phyloP scores from a whole-genome alignment of 2,329 filamentous ascomycete species.

The Sarocladiaceae sp. region DNA sequence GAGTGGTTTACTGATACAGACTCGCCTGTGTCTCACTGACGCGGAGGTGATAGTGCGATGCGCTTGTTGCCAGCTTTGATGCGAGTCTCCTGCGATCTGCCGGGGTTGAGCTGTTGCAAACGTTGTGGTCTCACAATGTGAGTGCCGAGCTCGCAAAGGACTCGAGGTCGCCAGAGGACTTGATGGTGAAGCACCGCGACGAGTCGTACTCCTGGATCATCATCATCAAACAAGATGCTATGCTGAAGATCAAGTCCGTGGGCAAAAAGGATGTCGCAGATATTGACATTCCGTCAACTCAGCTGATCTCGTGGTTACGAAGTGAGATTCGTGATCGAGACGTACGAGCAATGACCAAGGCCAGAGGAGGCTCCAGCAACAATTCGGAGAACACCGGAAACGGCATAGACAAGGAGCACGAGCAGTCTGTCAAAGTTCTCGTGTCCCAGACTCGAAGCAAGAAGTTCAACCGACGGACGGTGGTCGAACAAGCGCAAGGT shows the following conservation, averaged over 20 bases:
- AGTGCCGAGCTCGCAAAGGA: conserved; percentile 83
- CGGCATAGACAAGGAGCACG: conserved; percentile 30
- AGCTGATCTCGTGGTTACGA: conserved; percentile 75
- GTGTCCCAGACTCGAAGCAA: conserved; percentile 78
- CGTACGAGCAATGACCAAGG: conserved; percentile 46
- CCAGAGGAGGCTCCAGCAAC: conserved; percentile 23
- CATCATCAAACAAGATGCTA: conserved; percentile 72
- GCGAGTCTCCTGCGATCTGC: conserved; percentile 65
- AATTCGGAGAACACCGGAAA: conserved; percentile 22
- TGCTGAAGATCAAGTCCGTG: conserved; percentile 73
- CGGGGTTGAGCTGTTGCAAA: conserved; percentile 70
- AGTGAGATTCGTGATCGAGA: conserved; percentile 77
- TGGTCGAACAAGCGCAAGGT: conserved; percentile 71
- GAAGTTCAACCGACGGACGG: conserved; percentile 81
- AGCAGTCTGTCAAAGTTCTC: conserved; percentile 78
- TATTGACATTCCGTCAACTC: conserved; percentile 64
- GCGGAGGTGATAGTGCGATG: conserved; percentile 59
- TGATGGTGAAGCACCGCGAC: conserved; percentile 69
- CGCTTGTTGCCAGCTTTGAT: conserved; percentile 85
- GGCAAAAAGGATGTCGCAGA: conserved; percentile 69
- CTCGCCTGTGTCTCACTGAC: conserved; percentile 11
- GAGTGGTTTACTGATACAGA: conserved; percentile 25
- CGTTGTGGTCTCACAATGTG: conserved; percentile 77
- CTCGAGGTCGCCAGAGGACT: conserved; percentile 70
- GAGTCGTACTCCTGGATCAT: conserved; percentile 81